phyloP scores from a whole-genome alignment of 1,284 basidiomycete species.

The Exobasidium rhododendri region DNA sequence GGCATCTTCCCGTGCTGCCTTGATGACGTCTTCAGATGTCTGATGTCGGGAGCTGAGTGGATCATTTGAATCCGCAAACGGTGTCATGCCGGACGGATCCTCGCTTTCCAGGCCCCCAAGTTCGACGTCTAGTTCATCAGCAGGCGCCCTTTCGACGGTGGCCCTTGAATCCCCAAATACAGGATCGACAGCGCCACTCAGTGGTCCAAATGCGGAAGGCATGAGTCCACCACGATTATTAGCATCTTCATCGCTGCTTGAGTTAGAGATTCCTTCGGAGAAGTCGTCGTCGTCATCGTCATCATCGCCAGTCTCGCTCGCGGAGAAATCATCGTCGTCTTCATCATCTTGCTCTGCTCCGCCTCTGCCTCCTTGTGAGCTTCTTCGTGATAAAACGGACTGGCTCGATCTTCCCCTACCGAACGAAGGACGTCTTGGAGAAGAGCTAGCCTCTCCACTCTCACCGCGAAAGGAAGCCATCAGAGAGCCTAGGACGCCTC shows the following conservation, averaged over 20 bases:
- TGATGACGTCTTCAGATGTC: conserved; percentile 4
- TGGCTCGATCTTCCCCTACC: conserved; percentile 27
- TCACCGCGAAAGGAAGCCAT: conserved; percentile 46
- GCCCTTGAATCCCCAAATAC: conserved; percentile 49
- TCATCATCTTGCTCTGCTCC: conserved; percentile 39
- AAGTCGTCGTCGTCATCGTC: conserved; percentile 17
- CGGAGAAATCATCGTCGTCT: conserved; percentile 24
- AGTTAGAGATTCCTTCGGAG: conserved; percentile 15
- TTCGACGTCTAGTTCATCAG: conserved; percentile 44
- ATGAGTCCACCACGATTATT: conserved; percentile 36
- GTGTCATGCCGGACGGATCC: conserved; percentile 1
- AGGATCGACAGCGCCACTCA: conserved; percentile 42
- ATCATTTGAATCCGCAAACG: conserved; percentile 21
- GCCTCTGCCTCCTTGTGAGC: conserved; percentile 27
- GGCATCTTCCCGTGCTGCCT: conserved; percentile 21
- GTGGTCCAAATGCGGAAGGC: conserved; percentile 47
- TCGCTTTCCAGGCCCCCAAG: conserved; percentile 23
- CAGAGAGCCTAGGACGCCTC: conserved; percentile 46
- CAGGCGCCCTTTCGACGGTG: conserved; percentile 36
- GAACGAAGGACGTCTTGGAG: conserved; percentile 30
- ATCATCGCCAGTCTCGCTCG: conserved; percentile 16
- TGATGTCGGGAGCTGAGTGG: conserved; percentile 17
- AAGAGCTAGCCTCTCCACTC: neutral
- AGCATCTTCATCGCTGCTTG: conserved; percentile 42
- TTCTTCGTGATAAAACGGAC: conserved; percentile 20